Percentiles rank a stretch among this genome's conserved stretches.
phyloP scores from a whole-genome alignment of 768 basidiomycete species.

The Auricularia sp. region DNA sequence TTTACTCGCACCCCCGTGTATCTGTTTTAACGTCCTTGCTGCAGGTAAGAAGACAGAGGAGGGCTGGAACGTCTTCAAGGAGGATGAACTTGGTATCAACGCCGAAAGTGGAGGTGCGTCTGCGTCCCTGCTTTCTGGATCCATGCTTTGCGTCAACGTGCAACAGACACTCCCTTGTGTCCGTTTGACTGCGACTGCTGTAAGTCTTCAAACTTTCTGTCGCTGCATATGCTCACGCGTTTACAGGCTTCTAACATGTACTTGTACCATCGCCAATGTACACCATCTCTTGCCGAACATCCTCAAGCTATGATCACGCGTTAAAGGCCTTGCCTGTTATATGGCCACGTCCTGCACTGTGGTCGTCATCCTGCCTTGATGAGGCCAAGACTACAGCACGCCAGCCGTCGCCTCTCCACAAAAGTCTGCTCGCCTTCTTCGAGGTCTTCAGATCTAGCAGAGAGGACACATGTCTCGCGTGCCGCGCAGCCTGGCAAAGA shows the following conservation, averaged over 20 bases:
- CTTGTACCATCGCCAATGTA: background rate
- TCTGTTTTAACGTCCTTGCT: constrained; percentile 9
- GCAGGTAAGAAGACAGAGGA: constrained; percentile 71
- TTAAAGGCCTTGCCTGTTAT: too few species aligned
- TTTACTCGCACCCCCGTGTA: background rate
- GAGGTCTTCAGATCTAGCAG: background rate
- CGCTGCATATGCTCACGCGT: background rate
- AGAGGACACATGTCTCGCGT: background rate
- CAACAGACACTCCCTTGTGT: constrained; percentile 66
- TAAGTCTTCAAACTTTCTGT: constrained; percentile 28
- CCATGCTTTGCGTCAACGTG: constrained; percentile 15
- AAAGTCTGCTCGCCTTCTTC: too few species aligned
- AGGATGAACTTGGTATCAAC: constrained; percentile 67
- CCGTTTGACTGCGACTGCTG: constrained; percentile 89
- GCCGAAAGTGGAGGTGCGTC: constrained; percentile 61
- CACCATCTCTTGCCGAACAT: too few species aligned
- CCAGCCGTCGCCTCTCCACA: too few species aligned
- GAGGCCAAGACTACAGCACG: too few species aligned
- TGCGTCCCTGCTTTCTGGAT: constrained; percentile 6
- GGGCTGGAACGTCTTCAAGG: constrained; percentile 71
- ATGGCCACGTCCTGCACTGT: too few species aligned
- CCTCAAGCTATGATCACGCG: too few species aligned
- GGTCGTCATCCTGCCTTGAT: too few species aligned
- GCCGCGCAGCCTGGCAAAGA: too few species aligned
- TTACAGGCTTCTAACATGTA: background rate